phyloP scores from a whole-genome alignment of 768 basidiomycete genomes.

The Leccinum broughii region DNA sequence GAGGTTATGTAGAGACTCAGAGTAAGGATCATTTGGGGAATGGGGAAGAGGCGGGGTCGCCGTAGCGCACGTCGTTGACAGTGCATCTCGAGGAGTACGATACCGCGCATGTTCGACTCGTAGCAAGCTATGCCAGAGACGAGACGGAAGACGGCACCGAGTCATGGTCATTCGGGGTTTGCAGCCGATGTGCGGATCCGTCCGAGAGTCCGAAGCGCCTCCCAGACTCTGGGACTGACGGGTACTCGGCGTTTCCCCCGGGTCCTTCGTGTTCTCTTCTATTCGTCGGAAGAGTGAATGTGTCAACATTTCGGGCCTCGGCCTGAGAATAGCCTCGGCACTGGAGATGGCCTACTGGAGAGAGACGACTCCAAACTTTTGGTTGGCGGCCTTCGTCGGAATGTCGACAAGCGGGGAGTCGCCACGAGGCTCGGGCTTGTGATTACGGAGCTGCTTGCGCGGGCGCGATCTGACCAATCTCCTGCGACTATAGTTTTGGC shows the following conservation, averaged over 20 bases:
- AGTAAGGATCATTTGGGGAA: not conserved
- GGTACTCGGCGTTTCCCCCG: not conserved
- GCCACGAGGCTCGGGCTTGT: not conserved
- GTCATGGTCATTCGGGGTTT: not conserved
- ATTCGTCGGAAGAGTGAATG: not conserved
- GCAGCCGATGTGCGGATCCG: not conserved
- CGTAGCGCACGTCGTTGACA: not conserved
- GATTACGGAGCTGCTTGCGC: no score
- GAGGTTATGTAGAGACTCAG: not conserved
- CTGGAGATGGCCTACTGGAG: not conserved
- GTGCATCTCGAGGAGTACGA: not conserved
- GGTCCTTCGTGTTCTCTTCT: not conserved
- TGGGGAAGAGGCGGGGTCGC: not conserved
- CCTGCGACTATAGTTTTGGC: not conserved
- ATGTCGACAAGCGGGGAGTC: not conserved
- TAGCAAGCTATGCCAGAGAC: not conserved
- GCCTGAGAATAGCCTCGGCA: not conserved
- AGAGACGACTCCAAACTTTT: not conserved
- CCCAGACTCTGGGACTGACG: not conserved
- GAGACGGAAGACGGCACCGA: not conserved
- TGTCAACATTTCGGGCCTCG: not conserved
- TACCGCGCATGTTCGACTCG: not conserved
- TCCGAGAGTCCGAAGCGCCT: slow-evolving; percentile 5
- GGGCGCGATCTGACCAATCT: not conserved
- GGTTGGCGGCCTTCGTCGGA: not conserved